These are phyloP conservation scores for Monilinia aucupariae DNA, from an alignment of 2,329 filamentous ascomycete genomes.

Conservation along the genomic window DNA sequence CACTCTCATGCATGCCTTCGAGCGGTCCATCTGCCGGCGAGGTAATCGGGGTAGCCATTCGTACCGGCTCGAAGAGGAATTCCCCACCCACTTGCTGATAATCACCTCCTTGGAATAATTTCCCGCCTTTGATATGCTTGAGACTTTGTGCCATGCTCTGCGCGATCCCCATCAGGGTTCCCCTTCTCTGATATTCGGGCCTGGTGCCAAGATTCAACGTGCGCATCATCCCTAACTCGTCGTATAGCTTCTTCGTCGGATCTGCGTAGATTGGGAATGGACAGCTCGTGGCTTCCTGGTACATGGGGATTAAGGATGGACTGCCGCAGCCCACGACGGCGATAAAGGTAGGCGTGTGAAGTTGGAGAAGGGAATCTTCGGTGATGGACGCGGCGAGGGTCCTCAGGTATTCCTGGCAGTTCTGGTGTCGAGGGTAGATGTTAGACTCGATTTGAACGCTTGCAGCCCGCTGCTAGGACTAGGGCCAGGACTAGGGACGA, in stretches of 20 bases:
- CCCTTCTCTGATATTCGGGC: constrained; percentile 46
- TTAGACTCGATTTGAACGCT: not conserved
- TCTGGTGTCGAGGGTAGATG: constrained; percentile 22
- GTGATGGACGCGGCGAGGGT: constrained; percentile 31
- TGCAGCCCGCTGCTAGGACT: too few species aligned
- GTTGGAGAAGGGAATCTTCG: constrained; percentile 31
- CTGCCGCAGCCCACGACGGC: constrained; percentile 52
- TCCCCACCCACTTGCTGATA: constrained; percentile 47
- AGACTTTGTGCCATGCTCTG: constrained; percentile 42
- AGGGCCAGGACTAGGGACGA: not conserved
- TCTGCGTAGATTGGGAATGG: constrained; percentile 54
- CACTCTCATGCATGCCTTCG: constrained; percentile 15
- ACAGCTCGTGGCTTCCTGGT: constrained; percentile 43
- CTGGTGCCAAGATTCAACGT: constrained; percentile 43
- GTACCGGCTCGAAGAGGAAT: constrained; percentile 36
- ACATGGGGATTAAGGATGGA: constrained; percentile 49
- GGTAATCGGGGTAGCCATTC: constrained; percentile 23
- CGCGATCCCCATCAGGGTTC: constrained; percentile 38
- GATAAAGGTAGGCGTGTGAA: constrained; percentile 37
- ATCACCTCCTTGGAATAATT: constrained; percentile 46
- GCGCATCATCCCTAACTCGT: constrained; percentile 48
- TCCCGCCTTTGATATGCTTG: constrained; percentile 36
- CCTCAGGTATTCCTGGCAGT: constrained; percentile 36
- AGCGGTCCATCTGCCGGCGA: constrained; percentile 9
- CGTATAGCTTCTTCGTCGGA: constrained; percentile 48